These are phyloP conservation scores for Aegilops bicornis DNA, from an alignment of 176 grass and related monocot genomes.

Conservation along the genomic window DNA sequence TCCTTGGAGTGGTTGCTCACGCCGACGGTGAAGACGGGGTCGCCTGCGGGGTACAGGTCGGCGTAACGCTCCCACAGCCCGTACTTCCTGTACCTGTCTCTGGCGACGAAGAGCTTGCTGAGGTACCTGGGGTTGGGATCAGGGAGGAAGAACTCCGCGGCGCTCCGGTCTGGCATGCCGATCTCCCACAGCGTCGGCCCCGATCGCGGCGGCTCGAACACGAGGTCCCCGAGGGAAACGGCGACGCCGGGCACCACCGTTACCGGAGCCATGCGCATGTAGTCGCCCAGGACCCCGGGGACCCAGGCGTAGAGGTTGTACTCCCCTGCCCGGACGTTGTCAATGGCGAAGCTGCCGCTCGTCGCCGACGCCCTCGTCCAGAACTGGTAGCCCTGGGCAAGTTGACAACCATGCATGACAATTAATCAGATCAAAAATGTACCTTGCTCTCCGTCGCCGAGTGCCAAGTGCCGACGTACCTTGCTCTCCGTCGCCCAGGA, in stretches of 20 bases:
- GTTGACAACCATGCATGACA: no score
- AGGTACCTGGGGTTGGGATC: slow-evolving; percentile 43
- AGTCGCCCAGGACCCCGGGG: slow-evolving; percentile 63
- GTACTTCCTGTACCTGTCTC: not conserved
- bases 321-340: slow-evolving; percentile 40
- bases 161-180: slow-evolving; percentile 60
- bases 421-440: no score
- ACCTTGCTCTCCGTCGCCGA: no score
- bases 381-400: slow-evolving; percentile 52
- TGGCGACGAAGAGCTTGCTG: slow-evolving; percentile 41
- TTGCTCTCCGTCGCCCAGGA: slow-evolving; percentile 56
- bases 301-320: slow-evolving; percentile 76
- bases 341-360: slow-evolving; percentile 38
- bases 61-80: no score
- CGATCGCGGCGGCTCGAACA: slow-evolving; percentile 55
- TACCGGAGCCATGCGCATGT: slow-evolving; percentile 33
- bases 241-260: not conserved
- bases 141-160: slow-evolving; percentile 72
- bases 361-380: slow-evolving; percentile 41
- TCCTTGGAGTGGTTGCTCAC: not conserved
- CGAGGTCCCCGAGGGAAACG: slow-evolving; percentile 34
- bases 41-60: no score
- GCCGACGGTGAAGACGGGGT: not conserved
- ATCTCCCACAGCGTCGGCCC: slow-evolving; percentile 76
- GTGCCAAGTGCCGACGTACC: not conserved